Conservation (phyloP, 2,329 filamentous ascomycete genomes). For the Aspergillus uvarum region DNA sequence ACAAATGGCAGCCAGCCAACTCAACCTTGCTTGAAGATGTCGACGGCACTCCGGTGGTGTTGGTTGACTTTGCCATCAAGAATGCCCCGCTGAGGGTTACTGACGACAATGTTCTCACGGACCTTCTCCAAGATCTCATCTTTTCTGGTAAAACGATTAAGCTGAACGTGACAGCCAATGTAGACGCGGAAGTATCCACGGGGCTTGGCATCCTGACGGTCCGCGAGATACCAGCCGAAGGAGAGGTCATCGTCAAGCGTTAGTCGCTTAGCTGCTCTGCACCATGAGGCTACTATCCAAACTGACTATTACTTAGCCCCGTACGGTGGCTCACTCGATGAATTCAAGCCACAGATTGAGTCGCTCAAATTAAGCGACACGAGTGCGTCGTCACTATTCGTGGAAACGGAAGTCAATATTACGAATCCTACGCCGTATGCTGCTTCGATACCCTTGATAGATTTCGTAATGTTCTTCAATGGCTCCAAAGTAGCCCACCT, state of each 20-base stretch:
- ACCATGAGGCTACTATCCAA: constrained; percentile 24
- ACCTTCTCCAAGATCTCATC: constrained; percentile 76
- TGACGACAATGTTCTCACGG: constrained; percentile 72
- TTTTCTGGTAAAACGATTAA: constrained; percentile 70
- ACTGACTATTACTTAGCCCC: constrained; percentile 53
- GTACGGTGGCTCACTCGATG: constrained; percentile 53
- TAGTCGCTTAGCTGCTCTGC: constrained; percentile 53
- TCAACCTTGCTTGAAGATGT: constrained; percentile 67
- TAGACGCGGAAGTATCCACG: constrained; percentile 80
- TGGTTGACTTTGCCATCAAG: constrained; percentile 73
- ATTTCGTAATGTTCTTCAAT: constrained; percentile 73
- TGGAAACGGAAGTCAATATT: constrained; percentile 74
- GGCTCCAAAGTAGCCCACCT: constrained; percentile 73
- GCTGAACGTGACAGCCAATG: constrained; percentile 72
- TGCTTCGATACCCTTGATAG: constrained; percentile 75
- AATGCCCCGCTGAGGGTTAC: constrained; percentile 81
- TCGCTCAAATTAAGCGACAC: constrained; percentile 73
- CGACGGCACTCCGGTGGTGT: constrained; percentile 61
- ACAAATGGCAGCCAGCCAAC: constrained; percentile 79
- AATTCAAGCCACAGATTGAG: constrained; percentile 64
- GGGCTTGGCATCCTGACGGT: constrained; percentile 77
- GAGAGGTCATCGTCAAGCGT: constrained; percentile 90
- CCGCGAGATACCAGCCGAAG: constrained; percentile 78
- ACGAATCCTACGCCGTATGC: constrained; percentile 90
- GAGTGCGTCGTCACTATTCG: constrained; percentile 65